Conservation (phyloP, 2,329 filamentous ascomycete genomes). For the Penicillium sp. region DNA sequence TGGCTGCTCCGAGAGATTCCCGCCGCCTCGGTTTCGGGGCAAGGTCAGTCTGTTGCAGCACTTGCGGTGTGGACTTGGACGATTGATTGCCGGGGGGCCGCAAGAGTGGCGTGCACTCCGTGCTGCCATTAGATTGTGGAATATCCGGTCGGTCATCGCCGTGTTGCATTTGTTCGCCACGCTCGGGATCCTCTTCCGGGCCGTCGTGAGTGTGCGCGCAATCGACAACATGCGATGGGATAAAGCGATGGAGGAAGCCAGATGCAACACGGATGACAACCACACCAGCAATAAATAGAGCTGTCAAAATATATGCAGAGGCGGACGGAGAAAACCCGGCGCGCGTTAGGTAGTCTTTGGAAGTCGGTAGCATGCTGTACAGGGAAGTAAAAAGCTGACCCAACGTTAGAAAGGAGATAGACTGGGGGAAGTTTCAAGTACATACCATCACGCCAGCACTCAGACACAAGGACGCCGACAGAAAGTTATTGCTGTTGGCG, state of each 20-base stretch:
- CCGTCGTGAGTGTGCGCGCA: constrained; percentile 50
- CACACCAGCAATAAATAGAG: constrained; percentile 52
- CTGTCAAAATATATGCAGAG: constrained; percentile 58
- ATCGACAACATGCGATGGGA: constrained; percentile 54
- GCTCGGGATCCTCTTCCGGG: constrained; percentile 39
- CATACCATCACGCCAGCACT: constrained; percentile 95
- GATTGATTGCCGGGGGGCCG: constrained; percentile 11
- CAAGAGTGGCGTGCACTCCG: constrained; percentile 38
- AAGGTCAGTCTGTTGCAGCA: constrained; percentile 16
- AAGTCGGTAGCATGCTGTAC: constrained; percentile 89
- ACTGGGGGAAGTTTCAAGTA: background rate
- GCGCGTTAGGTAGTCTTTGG: constrained; percentile 73
- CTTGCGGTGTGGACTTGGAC: constrained; percentile 28
- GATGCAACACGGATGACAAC: constrained; percentile 51
- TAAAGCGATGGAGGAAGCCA: constrained; percentile 47
- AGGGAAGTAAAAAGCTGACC: constrained; percentile 82
- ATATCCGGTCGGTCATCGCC: constrained; percentile 19
- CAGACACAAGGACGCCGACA: constrained; percentile 84
- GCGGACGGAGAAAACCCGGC: constrained; percentile 66
- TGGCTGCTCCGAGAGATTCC: constrained; percentile 38
- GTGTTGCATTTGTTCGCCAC: constrained; percentile 25
- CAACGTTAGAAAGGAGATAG: background rate
- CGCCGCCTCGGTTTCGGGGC: constrained; percentile 21
- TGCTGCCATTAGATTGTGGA: constrained; percentile 11
- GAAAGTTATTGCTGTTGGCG: constrained; percentile 83